Evolutionary conservation across 2,329 filamentous ascomycete species (phyloP), one percentile per base, ranked within the genome.

Genomic region (Xylariaceae sp.): DNA sequence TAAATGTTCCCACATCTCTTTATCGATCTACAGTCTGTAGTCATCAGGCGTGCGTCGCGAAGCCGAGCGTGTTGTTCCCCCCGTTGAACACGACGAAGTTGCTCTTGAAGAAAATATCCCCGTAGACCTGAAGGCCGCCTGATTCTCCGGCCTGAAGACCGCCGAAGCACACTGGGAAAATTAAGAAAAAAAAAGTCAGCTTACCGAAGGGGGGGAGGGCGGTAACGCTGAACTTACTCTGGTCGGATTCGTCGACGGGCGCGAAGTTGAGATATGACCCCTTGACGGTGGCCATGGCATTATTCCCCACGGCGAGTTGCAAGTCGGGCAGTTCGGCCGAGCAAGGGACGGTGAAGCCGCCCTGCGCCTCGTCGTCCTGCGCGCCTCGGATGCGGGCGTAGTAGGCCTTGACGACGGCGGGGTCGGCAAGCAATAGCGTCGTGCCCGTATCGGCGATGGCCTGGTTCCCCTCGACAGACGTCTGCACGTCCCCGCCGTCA

Each of bases 61-160:
- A 74, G 9, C 77, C 78, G 34, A 83, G 66, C 2, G 75, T 73
- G 65, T 76, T 78, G 69, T 82, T 80, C 44, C 77, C 79, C 35
- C 72, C 75, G 65, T 82, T 77, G 65, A 83, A 83, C 12, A 74
- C 79, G 29, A 83, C 77, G 62, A 81, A 82, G 64, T 82, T 77
- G 34, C 77, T 79, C 72, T 83, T 83, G 73, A 84, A 83, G 66
- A 84, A 77, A 62, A 83, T 77, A 64, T 83, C 80, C 19, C 81
- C 80, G 64, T 80, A 83, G 66, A 89, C 84, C 69, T 84, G 80
- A 39, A 86, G 68, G 31, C 73, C 71, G 11, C 73, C 72, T 1
- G 76, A 74, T 4, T 54, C 11, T 46, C 80, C 81, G 34, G 79
- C 76, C 72, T 89, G 86, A 19, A 89, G 71, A 62, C 84, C 85